phyloP scores from a whole-genome alignment of 208 protist species.

The Trypanosoma scelopori region DNA sequence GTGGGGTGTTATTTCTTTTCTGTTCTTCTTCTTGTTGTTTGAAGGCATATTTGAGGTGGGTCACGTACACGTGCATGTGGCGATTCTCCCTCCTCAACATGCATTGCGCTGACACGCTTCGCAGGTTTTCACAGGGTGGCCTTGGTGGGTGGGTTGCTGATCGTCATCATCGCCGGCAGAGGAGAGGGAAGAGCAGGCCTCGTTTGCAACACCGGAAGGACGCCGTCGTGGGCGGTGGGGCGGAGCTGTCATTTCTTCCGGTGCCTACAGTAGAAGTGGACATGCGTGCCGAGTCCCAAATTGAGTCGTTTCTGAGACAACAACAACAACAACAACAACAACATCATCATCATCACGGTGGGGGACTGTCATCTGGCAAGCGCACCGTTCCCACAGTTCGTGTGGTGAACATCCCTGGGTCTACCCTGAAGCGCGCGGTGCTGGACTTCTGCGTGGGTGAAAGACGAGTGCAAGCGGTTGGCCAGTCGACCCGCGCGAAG shows the following conservation, averaged over 20 bases:
- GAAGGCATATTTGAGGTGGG: not conserved
- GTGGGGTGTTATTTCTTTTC: not conserved
- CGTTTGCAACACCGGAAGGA: not conserved
- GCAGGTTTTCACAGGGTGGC: not conserved
- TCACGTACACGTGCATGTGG: not conserved
- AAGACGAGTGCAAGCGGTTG: conserved; percentile 42
- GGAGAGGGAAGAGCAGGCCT: not conserved
- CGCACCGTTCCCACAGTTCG: conserved; percentile 9
- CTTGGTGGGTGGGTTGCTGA: not conserved
- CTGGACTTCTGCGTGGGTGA: conserved; percentile 37
- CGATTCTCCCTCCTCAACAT: not conserved
- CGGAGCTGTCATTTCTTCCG: not conserved
- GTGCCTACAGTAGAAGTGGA: conserved; percentile 31
- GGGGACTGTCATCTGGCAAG: conserved; percentile 1
- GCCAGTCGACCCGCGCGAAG: conserved; percentile 57
- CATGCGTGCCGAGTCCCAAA: conserved; percentile 32
- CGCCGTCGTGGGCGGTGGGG: not conserved
- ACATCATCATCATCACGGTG: conserved; percentile 4
- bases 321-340: conserved; percentile 23
- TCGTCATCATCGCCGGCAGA: not conserved
- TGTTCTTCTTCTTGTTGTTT: not conserved
- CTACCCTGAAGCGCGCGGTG: conserved; percentile 45
- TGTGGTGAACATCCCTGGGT: conserved; percentile 36
- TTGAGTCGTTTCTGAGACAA: conserved; percentile 37
- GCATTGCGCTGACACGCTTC: not conserved